Percentiles rank a stretch among this genome's conserved stretches.
Conservation (phyloP, 2,329 filamentous ascomycete species). For the Blumeriella jaapii region DNA sequence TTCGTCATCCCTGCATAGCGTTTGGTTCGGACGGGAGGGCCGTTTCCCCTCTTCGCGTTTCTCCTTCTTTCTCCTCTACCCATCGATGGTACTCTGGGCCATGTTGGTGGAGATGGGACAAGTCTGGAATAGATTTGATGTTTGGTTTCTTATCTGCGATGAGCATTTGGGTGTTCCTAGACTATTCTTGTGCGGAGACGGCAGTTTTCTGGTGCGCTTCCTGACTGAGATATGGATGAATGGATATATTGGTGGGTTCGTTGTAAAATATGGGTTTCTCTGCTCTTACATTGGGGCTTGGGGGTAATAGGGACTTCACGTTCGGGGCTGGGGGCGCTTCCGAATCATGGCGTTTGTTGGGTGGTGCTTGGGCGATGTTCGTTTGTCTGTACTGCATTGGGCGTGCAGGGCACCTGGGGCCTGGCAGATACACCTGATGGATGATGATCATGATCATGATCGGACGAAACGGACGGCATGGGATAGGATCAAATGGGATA, state of each 20-base stretch:
- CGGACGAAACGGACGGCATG: background rate
- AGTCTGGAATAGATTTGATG: background rate
- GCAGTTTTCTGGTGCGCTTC: no score
- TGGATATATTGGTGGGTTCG: no score
- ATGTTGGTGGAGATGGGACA: background rate
- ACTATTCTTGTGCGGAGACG: no score
- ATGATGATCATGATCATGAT: constrained; percentile 4
- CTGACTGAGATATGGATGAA: no score
- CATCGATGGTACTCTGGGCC: constrained; percentile 6
- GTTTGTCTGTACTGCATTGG: background rate
- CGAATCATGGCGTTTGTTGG: no score
- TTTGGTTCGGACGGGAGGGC: constrained; percentile 15
- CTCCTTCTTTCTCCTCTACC: constrained; percentile 2
- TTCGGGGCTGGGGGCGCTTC: no score
- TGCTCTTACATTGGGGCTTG: background rate
- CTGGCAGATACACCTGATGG: no score
- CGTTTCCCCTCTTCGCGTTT: constrained; percentile 9
- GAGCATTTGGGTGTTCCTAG: constrained; percentile 8
- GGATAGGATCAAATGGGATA: constrained; percentile 4
- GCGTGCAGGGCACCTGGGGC: background rate
- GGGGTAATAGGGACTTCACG: no score
- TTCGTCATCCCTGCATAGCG: constrained; percentile 19
- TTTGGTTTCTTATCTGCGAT: constrained; percentile 3
- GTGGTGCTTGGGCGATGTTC: background rate
- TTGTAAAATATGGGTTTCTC: constrained; percentile 10